Base-by-base conservation (phyloP, 306 rosid genomes). In the Comarum palustre region DNA sequence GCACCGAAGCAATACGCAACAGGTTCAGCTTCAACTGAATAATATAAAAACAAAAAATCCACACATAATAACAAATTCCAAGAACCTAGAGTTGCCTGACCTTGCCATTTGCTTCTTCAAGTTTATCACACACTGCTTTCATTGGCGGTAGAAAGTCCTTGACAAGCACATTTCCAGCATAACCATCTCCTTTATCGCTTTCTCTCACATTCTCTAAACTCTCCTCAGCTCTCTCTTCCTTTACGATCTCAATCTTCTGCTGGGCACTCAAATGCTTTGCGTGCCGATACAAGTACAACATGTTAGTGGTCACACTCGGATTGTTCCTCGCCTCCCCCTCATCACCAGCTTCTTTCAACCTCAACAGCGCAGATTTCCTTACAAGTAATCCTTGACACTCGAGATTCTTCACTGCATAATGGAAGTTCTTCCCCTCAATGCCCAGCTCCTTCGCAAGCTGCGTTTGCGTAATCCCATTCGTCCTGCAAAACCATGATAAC, bases 91-190 rank as follows among this genome's bases (percentile, higher is more conserved):
- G 66, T 39, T 41, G 55, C 9, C 17, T 24, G 43, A 89, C 97
- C 97, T 94, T 87, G 87, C 82, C 91, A 70, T 86, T 84, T 73
- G 97, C 94, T 75, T 82, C 90, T 64, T 82, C 92, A 47, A 94
- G 95, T 79, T 80, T 84, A 74, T 84, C 84, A 61, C 88, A 84
- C 51, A 94, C 77, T 71, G 88, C 91, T 74, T 94, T 82, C 77
- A 94, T 85, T 65, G 80, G 88, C 48, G 94, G 98, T 29, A 81
- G 58, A 85, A 81, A 89, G 79, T 94, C 97, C 80, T 83, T 85
- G 14, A 94, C 86, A 61, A 67, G 84, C 52, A 89, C 88, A 69
- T 87, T 83, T 59, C 78, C 78, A n/a, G 34, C 61, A 25, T 67
- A 24, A 51, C 74, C 76, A 76, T 68, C 84, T 45, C 79, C 73